Conservation (phyloP, 495 filamentous ascomycete genomes). For the Neurospora tetraspora region DNA sequence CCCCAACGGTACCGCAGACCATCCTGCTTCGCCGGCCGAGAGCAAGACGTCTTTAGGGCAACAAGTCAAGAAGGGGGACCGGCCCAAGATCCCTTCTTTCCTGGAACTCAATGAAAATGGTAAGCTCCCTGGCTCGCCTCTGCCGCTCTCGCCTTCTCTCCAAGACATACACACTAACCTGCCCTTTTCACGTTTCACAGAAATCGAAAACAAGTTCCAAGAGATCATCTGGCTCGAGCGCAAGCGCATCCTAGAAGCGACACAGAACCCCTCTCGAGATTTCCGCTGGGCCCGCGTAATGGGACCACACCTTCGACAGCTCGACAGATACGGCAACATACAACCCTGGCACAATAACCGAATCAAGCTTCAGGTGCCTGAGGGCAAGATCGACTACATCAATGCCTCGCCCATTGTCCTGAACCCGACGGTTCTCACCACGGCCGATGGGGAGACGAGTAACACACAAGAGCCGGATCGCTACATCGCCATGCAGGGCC, state of each 20-base stretch:
- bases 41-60: not conserved
- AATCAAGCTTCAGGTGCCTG: slow-evolving; percentile 70
- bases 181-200: slow-evolving; percentile 14
- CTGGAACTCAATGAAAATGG: slow-evolving; percentile 25
- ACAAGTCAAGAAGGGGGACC: slow-evolving; percentile 1
- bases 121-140: slow-evolving; percentile 3
- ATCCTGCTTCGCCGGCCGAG: slow-evolving; percentile 16
- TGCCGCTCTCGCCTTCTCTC: not conserved
- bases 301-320: slow-evolving; percentile 36
- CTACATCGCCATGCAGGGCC: slow-evolving; percentile 64
- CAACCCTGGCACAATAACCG: slow-evolving; percentile 80
- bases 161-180: slow-evolving; percentile 5
- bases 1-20: slow-evolving; percentile 13
- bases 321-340: slow-evolving; percentile 80
- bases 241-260: slow-evolving; percentile 37
- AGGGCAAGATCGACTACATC: slow-evolving; percentile 80
- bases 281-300: slow-evolving; percentile 46
- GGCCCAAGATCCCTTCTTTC: slow-evolving; percentile 33
- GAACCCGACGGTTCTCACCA: slow-evolving; percentile 47
- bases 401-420: slow-evolving; percentile 86
- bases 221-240: slow-evolving; percentile 56
- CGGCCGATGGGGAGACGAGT: slow-evolving; percentile 21
- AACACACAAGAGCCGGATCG: slow-evolving; percentile 26
- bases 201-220: slow-evolving; percentile 44
- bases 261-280: slow-evolving; percentile 32